phyloP scores from a whole-genome alignment of 2,329 filamentous ascomycete species.

The Geoglossum cookeanum region DNA sequence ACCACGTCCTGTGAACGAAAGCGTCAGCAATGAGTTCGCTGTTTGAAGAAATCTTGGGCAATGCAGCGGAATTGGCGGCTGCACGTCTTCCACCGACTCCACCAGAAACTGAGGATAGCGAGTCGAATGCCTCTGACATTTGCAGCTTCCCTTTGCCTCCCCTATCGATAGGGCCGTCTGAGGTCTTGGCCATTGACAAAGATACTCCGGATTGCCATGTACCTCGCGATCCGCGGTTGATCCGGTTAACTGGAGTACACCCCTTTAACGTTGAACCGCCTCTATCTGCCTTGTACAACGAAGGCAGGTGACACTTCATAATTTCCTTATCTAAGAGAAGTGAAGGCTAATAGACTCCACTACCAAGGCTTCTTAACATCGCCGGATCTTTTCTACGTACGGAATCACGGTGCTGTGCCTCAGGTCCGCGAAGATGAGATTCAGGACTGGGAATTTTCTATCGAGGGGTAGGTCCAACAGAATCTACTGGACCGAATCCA shows the following conservation, averaged over 20 bases:
- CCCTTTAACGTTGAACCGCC: slow-evolving; percentile 85
- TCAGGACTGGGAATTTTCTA: slow-evolving; percentile 59
- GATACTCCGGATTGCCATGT: slow-evolving; percentile 74
- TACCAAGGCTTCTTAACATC: slow-evolving; percentile 58
- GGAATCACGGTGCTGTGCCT: slow-evolving; percentile 76
- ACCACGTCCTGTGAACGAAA: neutral
- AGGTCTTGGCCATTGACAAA: slow-evolving; percentile 54
- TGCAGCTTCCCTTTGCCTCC: slow-evolving; percentile 49
- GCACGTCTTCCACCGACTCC: neutral
- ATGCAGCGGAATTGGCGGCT: neutral
- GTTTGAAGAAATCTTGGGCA: neutral
- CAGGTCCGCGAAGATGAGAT: slow-evolving; percentile 52
- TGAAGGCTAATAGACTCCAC: neutral
- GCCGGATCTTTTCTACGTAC: slow-evolving; percentile 75
- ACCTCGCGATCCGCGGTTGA: slow-evolving; percentile 58
- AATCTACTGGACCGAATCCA: neutral
- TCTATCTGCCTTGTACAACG: slow-evolving; percentile 53
- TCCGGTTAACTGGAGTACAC: slow-evolving; percentile 72
- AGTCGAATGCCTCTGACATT: slow-evolving; percentile 4
- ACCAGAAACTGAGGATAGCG: slow-evolving; percentile 3
- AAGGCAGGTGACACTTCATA: slow-evolving; percentile 16
- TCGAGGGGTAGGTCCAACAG: slow-evolving; percentile 39
- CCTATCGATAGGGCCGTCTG: slow-evolving; percentile 32
- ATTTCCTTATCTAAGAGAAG: neutral
- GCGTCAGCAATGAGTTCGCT: neutral